These are phyloP conservation scores for Elaeagnus macrophylla DNA, from an alignment of 306 rosid genomes.

Conservation along the genomic window DNA sequence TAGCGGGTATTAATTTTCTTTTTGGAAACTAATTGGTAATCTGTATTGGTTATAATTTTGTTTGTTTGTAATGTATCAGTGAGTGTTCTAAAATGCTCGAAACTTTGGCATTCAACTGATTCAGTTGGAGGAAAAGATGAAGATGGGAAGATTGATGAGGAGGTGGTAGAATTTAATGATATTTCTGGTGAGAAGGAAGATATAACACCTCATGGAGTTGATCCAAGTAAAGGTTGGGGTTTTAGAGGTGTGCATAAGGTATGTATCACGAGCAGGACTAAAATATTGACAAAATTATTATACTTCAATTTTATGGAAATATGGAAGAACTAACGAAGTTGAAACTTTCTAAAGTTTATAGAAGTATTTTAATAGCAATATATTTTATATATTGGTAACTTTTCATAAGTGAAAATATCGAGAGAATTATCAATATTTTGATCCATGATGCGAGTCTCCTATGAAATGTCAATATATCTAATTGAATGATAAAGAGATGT, in stretches of 20 bases:
- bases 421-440: too few species aligned
- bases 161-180: conserved; percentile 35
- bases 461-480: too few species aligned
- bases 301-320: too few species aligned
- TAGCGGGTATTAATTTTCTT: neutral
- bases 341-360: too few species aligned
- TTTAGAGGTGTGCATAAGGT: conserved; percentile 98
- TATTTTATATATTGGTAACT: too few species aligned
- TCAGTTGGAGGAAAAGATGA: conserved; percentile 23
- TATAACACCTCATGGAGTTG: conserved; percentile 61
- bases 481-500: too few species aligned
- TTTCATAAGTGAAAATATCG: too few species aligned
- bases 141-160: conserved; percentile 16
- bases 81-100: conserved; percentile 26
- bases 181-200: conserved; percentile 35
- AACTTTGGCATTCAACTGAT: conserved; percentile 37
- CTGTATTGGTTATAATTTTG: conserved; percentile 13
- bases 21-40: neutral
- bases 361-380: too few species aligned
- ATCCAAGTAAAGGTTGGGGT: conserved; percentile 84
- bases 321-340: too few species aligned
- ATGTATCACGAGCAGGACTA: conserved; percentile 4
- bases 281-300: too few species aligned
- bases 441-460: too few species aligned
- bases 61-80: conserved; percentile 29